A percentile compares a stretch with the other conserved stretches of the same genome.
Conservation (phyloP, 495 filamentous ascomycete genomes). For the Hyaloscypha hepaticicola region DNA sequence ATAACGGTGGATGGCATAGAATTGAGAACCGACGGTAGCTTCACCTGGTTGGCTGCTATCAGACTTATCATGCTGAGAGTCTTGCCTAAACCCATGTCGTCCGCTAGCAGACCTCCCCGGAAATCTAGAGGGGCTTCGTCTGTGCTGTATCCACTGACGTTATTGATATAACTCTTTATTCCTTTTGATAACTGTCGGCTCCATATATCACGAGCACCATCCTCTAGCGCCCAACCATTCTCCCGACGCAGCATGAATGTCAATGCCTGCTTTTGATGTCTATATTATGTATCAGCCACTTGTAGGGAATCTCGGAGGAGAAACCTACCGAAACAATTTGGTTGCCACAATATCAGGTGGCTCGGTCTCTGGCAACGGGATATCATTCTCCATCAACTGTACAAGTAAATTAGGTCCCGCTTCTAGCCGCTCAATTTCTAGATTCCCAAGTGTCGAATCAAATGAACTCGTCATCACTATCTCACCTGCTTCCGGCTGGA, state of each 20-base stretch:
- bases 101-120: constrained; percentile 76
- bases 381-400: constrained; percentile 51
- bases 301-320: constrained; percentile 46
- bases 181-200: constrained; percentile 38
- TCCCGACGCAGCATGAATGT: constrained; percentile 81
- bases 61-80: constrained; percentile 85
- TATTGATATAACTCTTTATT: constrained; percentile 61
- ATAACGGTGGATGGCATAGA: neutral
- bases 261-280: constrained; percentile 85
- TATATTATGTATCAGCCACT: constrained; percentile 55
- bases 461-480: constrained; percentile 11
- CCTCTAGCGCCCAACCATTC: constrained; percentile 31
- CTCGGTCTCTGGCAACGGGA: constrained; percentile 41
- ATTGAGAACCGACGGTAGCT: neutral
- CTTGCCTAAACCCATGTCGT: constrained; percentile 94
- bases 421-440: constrained; percentile 43
- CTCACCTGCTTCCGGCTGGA: constrained; percentile 3
- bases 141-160: constrained; percentile 69
- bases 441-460: constrained; percentile 11
- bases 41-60: constrained; percentile 45
- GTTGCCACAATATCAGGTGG: constrained; percentile 32
- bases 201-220: neutral
- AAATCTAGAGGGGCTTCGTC: constrained; percentile 64
- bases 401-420: constrained; percentile 35
- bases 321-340: constrained; percentile 87